phyloP scores from a whole-genome alignment of 1,139 yeast species.

The Geotrichum carabidarum region DNA sequence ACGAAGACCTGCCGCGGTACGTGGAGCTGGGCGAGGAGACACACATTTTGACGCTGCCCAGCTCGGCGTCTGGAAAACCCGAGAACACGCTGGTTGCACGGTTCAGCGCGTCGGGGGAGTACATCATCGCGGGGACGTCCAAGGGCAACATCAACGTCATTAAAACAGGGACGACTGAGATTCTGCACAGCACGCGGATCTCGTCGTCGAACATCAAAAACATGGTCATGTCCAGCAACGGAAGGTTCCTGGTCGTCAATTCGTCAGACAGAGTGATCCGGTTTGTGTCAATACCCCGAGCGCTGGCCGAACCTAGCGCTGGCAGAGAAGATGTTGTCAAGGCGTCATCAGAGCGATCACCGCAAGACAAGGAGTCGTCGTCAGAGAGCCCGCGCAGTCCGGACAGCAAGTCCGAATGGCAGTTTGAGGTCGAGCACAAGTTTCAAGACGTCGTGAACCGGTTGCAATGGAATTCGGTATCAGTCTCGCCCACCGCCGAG shows the following conservation, averaged over 20 bases:
- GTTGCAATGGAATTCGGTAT: slow-evolving; percentile 81
- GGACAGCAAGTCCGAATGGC: slow-evolving; percentile 37
- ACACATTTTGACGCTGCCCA: slow-evolving; percentile 1
- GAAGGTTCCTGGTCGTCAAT: slow-evolving; percentile 67
- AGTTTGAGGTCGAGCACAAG: slow-evolving; percentile 66
- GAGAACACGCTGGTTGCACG: slow-evolving; percentile 35
- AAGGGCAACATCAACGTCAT: slow-evolving; percentile 67
- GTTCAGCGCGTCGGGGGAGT: slow-evolving; percentile 47
- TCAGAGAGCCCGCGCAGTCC: too few species aligned
- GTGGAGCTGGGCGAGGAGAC: slow-evolving; percentile 26
- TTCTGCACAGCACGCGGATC: slow-evolving; percentile 50
- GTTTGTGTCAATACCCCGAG: slow-evolving; percentile 55
- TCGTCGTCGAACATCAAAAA: slow-evolving; percentile 70
- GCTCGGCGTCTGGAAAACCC: slow-evolving; percentile 6
- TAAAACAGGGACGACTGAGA: slow-evolving; percentile 27
- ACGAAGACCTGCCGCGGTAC: slow-evolving; percentile 34
- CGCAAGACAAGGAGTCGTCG: too few species aligned
- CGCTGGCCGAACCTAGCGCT: slow-evolving; percentile 14
- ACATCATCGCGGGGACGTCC: slow-evolving; percentile 68
- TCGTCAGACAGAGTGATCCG: slow-evolving; percentile 79
- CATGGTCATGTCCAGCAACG: slow-evolving; percentile 59
- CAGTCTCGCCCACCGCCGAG: slow-evolving; percentile 72
- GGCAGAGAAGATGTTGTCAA: not conserved
- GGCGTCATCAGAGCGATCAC: too few species aligned
- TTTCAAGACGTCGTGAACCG: slow-evolving; percentile 89